Base-by-base conservation (phyloP, 108 stramenopile species). In the Aurantiochytrium sp. region DNA sequence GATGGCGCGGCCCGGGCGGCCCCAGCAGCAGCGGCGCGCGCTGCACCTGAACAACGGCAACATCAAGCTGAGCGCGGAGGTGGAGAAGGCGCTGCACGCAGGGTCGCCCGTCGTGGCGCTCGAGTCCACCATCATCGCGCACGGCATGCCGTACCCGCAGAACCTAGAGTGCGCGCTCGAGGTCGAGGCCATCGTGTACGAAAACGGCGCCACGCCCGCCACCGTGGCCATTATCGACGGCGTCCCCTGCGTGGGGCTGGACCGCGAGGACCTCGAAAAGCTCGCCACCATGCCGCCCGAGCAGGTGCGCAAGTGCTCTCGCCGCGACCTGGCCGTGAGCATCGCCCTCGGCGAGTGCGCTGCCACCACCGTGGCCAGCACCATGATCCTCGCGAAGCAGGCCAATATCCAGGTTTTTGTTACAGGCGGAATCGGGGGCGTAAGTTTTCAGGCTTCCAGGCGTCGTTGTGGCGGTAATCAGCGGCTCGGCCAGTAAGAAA, bases 121-220 rank as follows among this genome's bases (percentile, higher is more conserved):
- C 34, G 99, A 99, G 88, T 95, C 95, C 27, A 99, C 99, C 68
- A 98, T 99, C 86, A 95, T 98, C 41, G 95, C 98, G 2, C 98
- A 99, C 90, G 99, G 99, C 3, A 97, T 99, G 97, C 99, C 99
- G 5, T 98, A 92, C 89, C 99, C 99, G 10, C 91, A 97, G 68
- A 99, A 99, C 85, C 87, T 97, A n/a, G 86, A 96, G 59, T 87
- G 95, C 54, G 97, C 97, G 4, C 86, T 87, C 37, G 55, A 69
- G 34, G 65, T 90, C 24, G 92, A 89, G 86, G 86, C 32, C 19
- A 24, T 10, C 15, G 69, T 90, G 8, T 42, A 89, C 27, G 85
- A 68, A 12, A 8, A 95, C 85, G 97, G 97, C 17, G 97, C 96
- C 12, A 92, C 93, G 32, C 98, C 98, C 4, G 97, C 97, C 22